Conservation (phyloP, 805 yeast genomes). For the Pachysolen tannophilus region DNA sequence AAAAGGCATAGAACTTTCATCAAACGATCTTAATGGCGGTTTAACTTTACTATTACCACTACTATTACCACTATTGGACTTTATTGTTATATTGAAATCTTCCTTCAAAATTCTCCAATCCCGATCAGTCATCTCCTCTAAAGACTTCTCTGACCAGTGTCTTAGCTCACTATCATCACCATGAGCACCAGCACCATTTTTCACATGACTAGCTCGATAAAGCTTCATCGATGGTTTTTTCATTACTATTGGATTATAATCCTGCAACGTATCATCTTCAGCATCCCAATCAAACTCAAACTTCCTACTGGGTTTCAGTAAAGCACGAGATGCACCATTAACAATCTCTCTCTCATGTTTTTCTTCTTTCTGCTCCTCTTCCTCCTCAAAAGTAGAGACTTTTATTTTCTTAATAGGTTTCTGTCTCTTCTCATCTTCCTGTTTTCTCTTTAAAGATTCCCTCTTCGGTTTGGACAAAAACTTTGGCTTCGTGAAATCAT, state of each 20-base stretch:
- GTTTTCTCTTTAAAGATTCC: slow-evolving; percentile 22
- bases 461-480: slow-evolving; percentile 43
- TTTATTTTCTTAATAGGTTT: not conserved
- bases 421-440: slow-evolving; percentile 7
- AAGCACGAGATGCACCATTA: not conserved
- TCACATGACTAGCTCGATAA: slow-evolving; percentile 17
- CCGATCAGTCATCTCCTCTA: slow-evolving; percentile 60
- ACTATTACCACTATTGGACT: slow-evolving; percentile 32
- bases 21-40: slow-evolving; percentile 79
- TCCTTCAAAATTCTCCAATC: slow-evolving; percentile 89
- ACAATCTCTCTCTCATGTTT: not conserved
- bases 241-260: slow-evolving; percentile 32
- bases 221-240: slow-evolving; percentile 1
- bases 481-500: slow-evolving; percentile 21
- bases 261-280: slow-evolving; percentile 54
- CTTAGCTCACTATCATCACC: not conserved
- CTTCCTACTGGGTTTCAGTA: slow-evolving; percentile 19
- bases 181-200: not conserved
- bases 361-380: not conserved
- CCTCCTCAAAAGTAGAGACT: not conserved
- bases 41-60: too few relatives aligned
- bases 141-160: slow-evolving; percentile 66
- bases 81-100: slow-evolving; percentile 60
- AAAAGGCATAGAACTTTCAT: slow-evolving; percentile 46
- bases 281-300: slow-evolving; percentile 67